Evolutionary conservation across 164 flowering plant genomes (phyloP), one percentile per base, ranked within the genome.

Genomic region (Chloranthus sessilifolius): DNA sequence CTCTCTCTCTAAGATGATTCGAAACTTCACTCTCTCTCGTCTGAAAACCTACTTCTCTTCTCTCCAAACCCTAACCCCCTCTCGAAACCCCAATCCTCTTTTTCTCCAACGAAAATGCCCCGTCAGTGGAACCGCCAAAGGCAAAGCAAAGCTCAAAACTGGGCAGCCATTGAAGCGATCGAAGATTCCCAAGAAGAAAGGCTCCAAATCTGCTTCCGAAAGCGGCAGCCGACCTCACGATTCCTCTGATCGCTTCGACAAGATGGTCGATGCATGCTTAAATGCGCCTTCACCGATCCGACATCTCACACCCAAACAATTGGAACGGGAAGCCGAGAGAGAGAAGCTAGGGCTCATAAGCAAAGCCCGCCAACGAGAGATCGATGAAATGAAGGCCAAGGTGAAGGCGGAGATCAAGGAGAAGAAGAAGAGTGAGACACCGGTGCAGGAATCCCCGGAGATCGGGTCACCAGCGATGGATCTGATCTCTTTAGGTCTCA

Each of bases 121-220:
- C 4, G 95, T 75, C n/a, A 80, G 95, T 27, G 82, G 97, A 6
- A 86, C 97, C 0, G 80, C 97, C 4, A 89, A 89, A 43, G 97
- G 95, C 0, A 85, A 88, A 47, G 71, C 52, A 0, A 88, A 88
- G 54, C 5, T 70, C 45, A 88, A 85, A 52, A 54, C 70, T 0
- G 90, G 70, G 7, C 70, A 63, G 48, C 60, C 62, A 3, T 42
- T 79, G 56, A 81, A 84, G 60, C 73, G 81, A 16, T 68, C 79
- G 10, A 78, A 57, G 16, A 56, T 84, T 47, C 75, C 78, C 54
- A 8, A 58, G 21, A 50, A 25, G 10, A 6, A 60, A 0, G 11
- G 52, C 5, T 9, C 66, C 2, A 45, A 37, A 34, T 53, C 43
- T 12, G 53, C 49, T 2, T 30, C 27, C 9, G 45, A 31, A 5